Evolutionary conservation across 805 yeast species (phyloP).

Genomic region (Metschnikowia lachancei): DNA sequence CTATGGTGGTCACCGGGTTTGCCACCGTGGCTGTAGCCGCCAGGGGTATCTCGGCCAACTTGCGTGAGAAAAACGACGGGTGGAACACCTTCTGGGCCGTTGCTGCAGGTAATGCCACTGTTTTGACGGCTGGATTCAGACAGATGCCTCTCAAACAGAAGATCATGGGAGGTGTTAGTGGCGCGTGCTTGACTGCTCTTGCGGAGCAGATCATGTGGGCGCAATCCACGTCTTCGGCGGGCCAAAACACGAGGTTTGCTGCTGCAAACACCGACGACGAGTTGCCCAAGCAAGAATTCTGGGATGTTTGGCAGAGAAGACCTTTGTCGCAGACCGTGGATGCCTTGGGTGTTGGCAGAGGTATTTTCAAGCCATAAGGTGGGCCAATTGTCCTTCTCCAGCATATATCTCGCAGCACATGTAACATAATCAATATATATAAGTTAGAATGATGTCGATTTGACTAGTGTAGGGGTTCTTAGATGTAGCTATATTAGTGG

Average conservation of each 20-base stretch:
- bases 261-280: constrained; percentile 40
- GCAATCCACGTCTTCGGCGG: constrained; percentile 39
- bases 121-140: constrained; percentile 44
- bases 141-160: constrained; percentile 43
- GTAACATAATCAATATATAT: constrained; percentile 6
- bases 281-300: constrained; percentile 49
- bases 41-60: constrained; percentile 50
- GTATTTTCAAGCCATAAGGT: constrained; percentile 43
- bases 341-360: constrained; percentile 68
- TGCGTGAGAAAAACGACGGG: constrained; percentile 62
- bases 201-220: constrained; percentile 42
- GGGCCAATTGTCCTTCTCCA: not conserved
- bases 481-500: too few relatives aligned
- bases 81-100: constrained; percentile 66
- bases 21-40: constrained; percentile 53
- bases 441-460: too few relatives aligned
- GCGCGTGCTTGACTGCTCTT: constrained; percentile 38
- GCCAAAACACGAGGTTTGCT: constrained; percentile 37
- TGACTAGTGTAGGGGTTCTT: too few relatives aligned
- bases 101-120: constrained; percentile 46
- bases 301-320: constrained; percentile 78
- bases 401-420: constrained; percentile 1
- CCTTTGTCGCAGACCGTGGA: constrained; percentile 78
- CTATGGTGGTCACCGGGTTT: constrained; percentile 39
- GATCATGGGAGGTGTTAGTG: constrained; percentile 39